phyloP scores from a whole-genome alignment of 208 protist species.

The Perkinsela sp. region DNA sequence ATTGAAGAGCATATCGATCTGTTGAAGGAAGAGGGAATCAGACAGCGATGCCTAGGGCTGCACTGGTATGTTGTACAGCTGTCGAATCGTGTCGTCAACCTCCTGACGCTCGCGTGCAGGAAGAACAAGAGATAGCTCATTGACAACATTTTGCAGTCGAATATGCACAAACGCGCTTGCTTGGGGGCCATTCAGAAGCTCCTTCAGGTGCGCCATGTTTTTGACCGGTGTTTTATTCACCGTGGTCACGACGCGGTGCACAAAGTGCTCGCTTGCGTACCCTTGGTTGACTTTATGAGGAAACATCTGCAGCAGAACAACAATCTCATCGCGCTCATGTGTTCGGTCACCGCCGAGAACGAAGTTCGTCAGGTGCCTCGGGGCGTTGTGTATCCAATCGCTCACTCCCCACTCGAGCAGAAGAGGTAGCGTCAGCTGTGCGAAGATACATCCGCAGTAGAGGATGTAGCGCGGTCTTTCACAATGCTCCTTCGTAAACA shows the following conservation, averaged over 20 bases:
- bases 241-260: constrained; percentile 8
- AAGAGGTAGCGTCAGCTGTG: constrained; percentile 9
- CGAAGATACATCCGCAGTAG: constrained; percentile 12
- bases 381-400: constrained; percentile 2
- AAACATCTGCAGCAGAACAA: constrained; percentile 10
- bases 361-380: constrained; percentile 7
- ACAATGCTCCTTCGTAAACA: constrained; percentile 5
- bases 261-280: constrained; percentile 7
- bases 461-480: constrained; percentile 10
- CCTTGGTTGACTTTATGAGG: constrained; percentile 14
- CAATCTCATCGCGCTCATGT: constrained; percentile 5
- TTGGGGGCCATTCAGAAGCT: constrained; percentile 6
- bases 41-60: too few relatives aligned
- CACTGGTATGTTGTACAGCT: background rate
- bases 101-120: background rate
- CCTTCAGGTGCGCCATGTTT: constrained; percentile 9
- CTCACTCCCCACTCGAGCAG: constrained; percentile 7
- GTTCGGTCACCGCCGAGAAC: constrained; percentile 3
- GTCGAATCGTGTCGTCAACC: background rate
- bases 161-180: background rate
- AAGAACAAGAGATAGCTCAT: background rate
- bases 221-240: constrained; percentile 7
- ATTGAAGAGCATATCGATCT: too few relatives aligned
- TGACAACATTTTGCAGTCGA: background rate
- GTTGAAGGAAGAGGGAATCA: too few relatives aligned